These are phyloP conservation scores for Xylaria sp. DNA, from an alignment of 2,329 filamentous ascomycete genomes.

Conservation along the genomic window DNA sequence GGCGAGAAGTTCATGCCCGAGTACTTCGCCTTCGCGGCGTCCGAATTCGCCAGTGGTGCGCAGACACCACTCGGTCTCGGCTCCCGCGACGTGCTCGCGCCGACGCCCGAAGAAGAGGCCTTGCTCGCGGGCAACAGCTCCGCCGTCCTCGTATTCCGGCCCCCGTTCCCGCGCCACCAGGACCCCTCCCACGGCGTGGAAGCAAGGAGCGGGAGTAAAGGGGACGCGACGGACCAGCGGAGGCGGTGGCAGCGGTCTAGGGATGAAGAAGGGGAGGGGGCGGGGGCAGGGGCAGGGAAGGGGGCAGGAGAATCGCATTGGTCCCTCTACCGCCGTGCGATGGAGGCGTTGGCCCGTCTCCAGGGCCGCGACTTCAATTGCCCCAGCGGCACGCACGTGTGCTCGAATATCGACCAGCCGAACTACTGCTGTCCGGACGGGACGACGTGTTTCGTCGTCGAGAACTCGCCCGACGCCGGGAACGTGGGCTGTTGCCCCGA, in stretches of 20 bases:
- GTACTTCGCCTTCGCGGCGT: constrained; percentile 65
- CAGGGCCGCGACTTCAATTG: constrained; percentile 72
- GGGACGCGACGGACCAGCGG: background rate
- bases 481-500: constrained; percentile 80
- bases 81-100: constrained; percentile 46
- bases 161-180: constrained; percentile 64
- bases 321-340: constrained; percentile 57
- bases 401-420: constrained; percentile 71
- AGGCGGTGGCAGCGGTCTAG: constrained; percentile 19
- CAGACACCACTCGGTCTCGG: constrained; percentile 42
- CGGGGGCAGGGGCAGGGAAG: too few species aligned
- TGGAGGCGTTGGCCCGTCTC: constrained; percentile 60
- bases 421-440: constrained; percentile 78
- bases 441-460: constrained; percentile 73
- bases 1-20: constrained; percentile 79
- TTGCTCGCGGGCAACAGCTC: constrained; percentile 50
- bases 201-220: background rate
- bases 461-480: constrained; percentile 68
- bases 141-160: constrained; percentile 55
- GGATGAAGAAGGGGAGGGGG: background rate
- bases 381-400: constrained; percentile 73
- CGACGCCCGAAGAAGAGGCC: constrained; percentile 47
- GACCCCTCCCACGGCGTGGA: constrained; percentile 38
- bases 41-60: background rate
- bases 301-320: constrained; percentile 39